phyloP scores from a whole-genome alignment of 257 asterid species.

The Fraxinus quadrangulata region DNA sequence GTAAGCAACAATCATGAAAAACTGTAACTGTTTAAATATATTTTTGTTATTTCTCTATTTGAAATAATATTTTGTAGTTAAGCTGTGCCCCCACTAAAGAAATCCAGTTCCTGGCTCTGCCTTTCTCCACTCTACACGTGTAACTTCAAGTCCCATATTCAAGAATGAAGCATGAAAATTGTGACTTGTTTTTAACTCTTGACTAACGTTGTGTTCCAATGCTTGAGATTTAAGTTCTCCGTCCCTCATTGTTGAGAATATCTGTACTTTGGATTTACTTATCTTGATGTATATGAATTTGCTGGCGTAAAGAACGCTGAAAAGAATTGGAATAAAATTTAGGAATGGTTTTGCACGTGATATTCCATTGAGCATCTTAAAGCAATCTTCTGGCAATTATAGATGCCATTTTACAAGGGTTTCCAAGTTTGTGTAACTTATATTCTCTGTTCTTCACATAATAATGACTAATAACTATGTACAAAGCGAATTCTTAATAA shows the following conservation, averaged over 20 bases:
- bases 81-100: background rate
- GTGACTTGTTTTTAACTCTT: background rate
- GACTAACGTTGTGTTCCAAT: background rate
- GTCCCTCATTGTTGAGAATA: background rate
- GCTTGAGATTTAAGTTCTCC: background rate
- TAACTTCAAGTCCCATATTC: background rate
- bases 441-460: background rate
- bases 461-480: background rate
- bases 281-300: background rate
- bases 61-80: background rate
- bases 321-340: background rate
- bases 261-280: background rate
- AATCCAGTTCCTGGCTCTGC: too few species aligned
- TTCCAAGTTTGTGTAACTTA: background rate
- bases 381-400: conserved; percentile 12
- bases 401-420: background rate
- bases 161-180: background rate
- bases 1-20: too few species aligned
- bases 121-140: background rate
- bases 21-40: too few species aligned
- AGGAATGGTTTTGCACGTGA: background rate
- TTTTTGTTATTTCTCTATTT: conserved; percentile 1
- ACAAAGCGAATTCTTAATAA: background rate
- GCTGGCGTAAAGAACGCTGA: background rate
- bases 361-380: background rate